Base-by-base conservation (phyloP, 202 grass and related monocot genomes). In the Setaria italica region DNA sequence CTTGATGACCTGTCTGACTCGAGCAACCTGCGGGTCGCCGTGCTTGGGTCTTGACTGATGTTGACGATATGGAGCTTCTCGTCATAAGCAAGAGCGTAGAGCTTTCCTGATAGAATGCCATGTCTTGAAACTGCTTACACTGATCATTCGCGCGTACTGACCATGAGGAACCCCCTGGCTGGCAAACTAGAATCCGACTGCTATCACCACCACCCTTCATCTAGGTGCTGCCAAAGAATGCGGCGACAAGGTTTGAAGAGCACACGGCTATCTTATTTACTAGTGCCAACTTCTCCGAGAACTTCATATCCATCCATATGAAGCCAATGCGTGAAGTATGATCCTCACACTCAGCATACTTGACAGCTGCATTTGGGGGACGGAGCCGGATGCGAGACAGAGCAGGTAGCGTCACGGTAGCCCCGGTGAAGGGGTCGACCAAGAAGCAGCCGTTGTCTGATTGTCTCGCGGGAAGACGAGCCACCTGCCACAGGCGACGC, bases 141-240 rank as follows among this genome's bases (percentile, higher is more conserved):
- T 42, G 3, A 19, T 76, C 69, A 16, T 83, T 37, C 0, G 69
- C 69, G 1, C 56, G 55, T 9, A 83, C 80, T 19, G 55, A 83
- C 69, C 80, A 82, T 4, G 80, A 82, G 53, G 67, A 72, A 17
- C 67, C 68, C n/a, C 55, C 80, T 15, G 80, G 80, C 80, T 58
- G 67, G 41, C 80, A 83, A 30, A 74, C 6, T 15, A 74, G 25
- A 62, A 83, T 73, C 69, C 74, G 80, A 62, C 80, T 60, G 17
- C 0, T 51, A 11, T 4, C 11, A 7, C 20, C 11, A 12, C 4
- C 11, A 1, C 12, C 5, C 54, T 6, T 6, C 3, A 2, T 5
- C 7, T 2, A 25, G 16, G 20, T 13, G 56, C 56, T 11, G 11
- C 47, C 19, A 19, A 20, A 19, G 25, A 83, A 16, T 11, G 80